Conservation (phyloP, 1,284 basidiomycete genomes). For the Naganishia cerealis region DNA sequence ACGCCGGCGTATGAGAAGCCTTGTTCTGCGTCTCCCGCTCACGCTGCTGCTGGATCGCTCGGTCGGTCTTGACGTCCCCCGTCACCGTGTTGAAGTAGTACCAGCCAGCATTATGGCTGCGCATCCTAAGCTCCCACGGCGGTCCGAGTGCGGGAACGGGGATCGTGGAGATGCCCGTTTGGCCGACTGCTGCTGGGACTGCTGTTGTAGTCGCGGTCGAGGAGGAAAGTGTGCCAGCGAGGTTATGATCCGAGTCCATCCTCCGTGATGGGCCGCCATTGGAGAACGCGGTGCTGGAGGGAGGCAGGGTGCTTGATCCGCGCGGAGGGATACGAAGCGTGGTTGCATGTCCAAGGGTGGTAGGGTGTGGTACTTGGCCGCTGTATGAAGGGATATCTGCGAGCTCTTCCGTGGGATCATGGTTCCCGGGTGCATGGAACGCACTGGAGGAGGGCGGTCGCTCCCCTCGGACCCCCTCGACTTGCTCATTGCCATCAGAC, state of each 20-base stretch:
- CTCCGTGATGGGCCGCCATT: neutral
- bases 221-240: neutral
- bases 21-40: neutral
- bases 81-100: conserved; percentile 26
- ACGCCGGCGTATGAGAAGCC: neutral
- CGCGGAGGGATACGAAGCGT: neutral
- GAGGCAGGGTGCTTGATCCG: neutral
- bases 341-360: neutral
- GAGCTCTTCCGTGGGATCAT: conserved; percentile 23
- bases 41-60: conserved; percentile 4
- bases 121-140: conserved; percentile 21
- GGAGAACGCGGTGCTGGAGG: neutral
- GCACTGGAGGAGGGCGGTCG: neutral
- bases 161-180: neutral
- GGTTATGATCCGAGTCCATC: conserved; percentile 14
- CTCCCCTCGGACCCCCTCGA: conserved; percentile 57
- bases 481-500: neutral
- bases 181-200: neutral
- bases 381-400: neutral
- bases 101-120: conserved; percentile 17
- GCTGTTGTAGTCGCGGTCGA: neutral
- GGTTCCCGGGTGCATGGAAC: neutral
- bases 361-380: neutral
- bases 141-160: conserved; percentile 5
- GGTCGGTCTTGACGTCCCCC: conserved; percentile 27